These are phyloP conservation scores for Tinospora cordifolia DNA, from an alignment of 164 flowering plant species.

Conservation along the genomic window DNA sequence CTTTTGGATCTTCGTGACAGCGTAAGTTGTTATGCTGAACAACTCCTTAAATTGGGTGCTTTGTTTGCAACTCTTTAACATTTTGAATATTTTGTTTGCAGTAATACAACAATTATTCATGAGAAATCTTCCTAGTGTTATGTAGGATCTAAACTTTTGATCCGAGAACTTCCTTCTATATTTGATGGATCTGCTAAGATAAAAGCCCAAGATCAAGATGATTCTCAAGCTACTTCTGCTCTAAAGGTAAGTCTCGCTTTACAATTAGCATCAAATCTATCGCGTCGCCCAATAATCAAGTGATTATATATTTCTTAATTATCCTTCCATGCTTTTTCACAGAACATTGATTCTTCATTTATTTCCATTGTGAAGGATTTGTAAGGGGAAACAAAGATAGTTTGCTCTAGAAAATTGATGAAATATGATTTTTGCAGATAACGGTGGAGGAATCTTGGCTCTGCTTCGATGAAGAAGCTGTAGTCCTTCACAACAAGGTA, in stretches of 20 bases:
- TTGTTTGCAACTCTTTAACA: not conserved
- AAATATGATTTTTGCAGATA: conserved; percentile 40
- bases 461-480: conserved; percentile 69
- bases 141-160: conserved; percentile 72
- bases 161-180: conserved; percentile 72
- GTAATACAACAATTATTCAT: not conserved
- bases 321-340: not conserved
- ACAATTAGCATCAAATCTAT: not conserved
- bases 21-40: no score
- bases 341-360: not conserved
- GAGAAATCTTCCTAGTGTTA: not conserved
- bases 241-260: conserved; percentile 52
- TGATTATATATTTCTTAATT: no score
- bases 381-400: not conserved
- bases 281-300: no score
- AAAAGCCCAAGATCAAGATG: conserved; percentile 77
- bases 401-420: not conserved
- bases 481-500: conserved; percentile 77
- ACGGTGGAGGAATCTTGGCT: conserved; percentile 85
- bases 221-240: conserved; percentile 77
- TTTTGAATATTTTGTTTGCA: no score
- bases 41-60: not conserved
- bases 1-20: no score
- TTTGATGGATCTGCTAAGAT: conserved; percentile 77
- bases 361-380: not conserved